Evolutionary conservation across 2,329 filamentous ascomycete genomes (phyloP).

Genomic region (Chaetomiaceae sp.): DNA sequence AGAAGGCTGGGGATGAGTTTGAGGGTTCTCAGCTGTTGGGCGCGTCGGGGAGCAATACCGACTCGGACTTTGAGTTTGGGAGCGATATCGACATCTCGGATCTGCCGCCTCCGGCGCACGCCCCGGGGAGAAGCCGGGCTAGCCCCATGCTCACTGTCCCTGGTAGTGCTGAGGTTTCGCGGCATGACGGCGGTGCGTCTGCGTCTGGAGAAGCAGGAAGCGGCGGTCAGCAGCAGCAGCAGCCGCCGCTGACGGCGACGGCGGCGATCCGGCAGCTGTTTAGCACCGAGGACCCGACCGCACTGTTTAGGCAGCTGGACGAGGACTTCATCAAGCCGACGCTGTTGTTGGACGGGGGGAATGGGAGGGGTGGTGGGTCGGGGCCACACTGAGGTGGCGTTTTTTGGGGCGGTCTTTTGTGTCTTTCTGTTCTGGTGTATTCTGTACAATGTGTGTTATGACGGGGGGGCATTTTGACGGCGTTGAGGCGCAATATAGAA

Average conservation of each 20-base stretch:
- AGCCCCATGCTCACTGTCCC: constrained; percentile 37
- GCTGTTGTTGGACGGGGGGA: constrained; percentile 70
- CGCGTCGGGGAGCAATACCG: constrained; percentile 42
- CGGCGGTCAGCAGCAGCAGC: not conserved
- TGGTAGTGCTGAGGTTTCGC: constrained; percentile 10
- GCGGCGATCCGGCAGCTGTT: constrained; percentile 77
- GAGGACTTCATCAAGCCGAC: constrained; percentile 95
- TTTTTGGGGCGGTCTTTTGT: not conserved
- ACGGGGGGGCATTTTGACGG: not conserved
- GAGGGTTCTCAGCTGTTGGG: constrained; percentile 56
- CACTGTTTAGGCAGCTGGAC: constrained; percentile 86
- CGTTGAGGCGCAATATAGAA: not conserved
- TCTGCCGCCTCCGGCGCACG: constrained; percentile 55
- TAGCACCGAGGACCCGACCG: constrained; percentile 80
- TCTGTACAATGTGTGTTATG: not conserved
- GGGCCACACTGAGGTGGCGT: constrained; percentile 14
- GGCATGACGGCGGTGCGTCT: constrained; percentile 18
- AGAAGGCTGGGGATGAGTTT: constrained; percentile 38
- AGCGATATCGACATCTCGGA: constrained; percentile 64
- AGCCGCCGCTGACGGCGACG: constrained; percentile 58
- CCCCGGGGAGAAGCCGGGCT: constrained; percentile 30
- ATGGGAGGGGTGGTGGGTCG: constrained; percentile 16
- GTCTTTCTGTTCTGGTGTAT: not conserved
- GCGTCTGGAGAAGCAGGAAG: constrained; percentile 19
- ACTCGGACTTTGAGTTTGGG: constrained; percentile 58